Evolutionary conservation across 768 basidiomycete genomes (phyloP).

Genomic region (Calocera cornea): DNA sequence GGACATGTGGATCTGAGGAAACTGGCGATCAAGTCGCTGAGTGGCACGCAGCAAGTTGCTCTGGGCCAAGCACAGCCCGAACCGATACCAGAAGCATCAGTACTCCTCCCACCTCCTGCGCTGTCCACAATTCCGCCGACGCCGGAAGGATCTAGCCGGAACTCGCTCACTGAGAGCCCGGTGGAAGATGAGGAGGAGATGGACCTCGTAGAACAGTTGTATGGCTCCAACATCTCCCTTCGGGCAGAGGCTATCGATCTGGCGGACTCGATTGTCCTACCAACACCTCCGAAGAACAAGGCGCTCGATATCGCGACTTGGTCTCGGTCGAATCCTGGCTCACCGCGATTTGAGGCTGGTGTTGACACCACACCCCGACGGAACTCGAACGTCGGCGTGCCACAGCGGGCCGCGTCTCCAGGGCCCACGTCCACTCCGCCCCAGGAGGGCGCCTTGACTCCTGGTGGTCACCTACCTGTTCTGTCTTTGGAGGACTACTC

Average conservation of each 20-base stretch:
- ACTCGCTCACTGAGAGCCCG: slow-evolving; percentile 13
- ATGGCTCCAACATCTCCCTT: slow-evolving; percentile 63
- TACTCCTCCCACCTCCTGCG: background rate
- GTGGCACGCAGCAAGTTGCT: background rate
- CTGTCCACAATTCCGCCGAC: background rate
- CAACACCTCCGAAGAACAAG: slow-evolving; percentile 71
- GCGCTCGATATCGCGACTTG: slow-evolving; percentile 77
- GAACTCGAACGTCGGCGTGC: background rate
- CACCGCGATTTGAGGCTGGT: slow-evolving; percentile 23
- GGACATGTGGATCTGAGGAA: slow-evolving; percentile 27
- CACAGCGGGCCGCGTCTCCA: background rate
- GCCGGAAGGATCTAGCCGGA: background rate
- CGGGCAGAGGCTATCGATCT: slow-evolving; percentile 60
- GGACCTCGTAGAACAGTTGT: slow-evolving; percentile 92
- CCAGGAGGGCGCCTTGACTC: background rate
- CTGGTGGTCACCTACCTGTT: slow-evolving; percentile 19
- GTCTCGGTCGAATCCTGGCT: slow-evolving; percentile 45
- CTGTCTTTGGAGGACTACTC: slow-evolving; percentile 94
- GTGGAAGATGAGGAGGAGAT: slow-evolving; percentile 54
- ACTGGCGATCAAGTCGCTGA: slow-evolving; percentile 47
- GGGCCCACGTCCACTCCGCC: slow-evolving; percentile 3
- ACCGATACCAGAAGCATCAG: background rate
- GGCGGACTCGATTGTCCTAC: slow-evolving; percentile 71
- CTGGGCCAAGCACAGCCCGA: background rate
- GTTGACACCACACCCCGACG: slow-evolving; percentile 1